Conservation (phyloP, 164 flowering plant genomes). For the Annona cherimola region DNA sequence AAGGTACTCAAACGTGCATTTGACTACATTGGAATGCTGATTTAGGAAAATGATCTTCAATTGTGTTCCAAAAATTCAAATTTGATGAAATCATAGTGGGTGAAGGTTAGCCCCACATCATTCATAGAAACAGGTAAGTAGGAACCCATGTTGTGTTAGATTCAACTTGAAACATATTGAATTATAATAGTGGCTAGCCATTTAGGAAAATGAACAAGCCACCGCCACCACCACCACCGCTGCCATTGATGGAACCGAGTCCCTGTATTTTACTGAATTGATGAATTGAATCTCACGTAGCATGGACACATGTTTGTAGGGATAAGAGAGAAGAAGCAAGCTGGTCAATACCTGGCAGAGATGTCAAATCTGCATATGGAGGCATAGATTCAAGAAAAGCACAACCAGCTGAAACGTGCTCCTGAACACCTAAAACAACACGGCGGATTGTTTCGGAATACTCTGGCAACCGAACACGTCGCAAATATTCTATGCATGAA, state of each 20-base stretch:
- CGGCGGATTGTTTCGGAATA: slow-evolving; percentile 74
- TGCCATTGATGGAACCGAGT: not conserved
- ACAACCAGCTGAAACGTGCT: slow-evolving; percentile 56
- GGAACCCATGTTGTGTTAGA: not conserved
- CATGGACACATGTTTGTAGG: not conserved
- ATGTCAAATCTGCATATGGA: slow-evolving; percentile 59
- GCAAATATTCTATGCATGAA: slow-evolving; percentile 85
- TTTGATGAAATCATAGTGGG: not conserved
- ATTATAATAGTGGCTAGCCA: too few relatives aligned
- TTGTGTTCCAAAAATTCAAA: too few relatives aligned
- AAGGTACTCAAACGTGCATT: not conserved
- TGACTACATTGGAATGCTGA: not conserved
- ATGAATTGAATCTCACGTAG: not conserved
- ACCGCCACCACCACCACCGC: not conserved
- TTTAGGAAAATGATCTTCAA: not conserved
- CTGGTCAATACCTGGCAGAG: slow-evolving; percentile 38
- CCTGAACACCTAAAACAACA: slow-evolving; percentile 59
- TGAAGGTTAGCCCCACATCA: not conserved
- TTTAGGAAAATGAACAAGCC: too few relatives aligned
- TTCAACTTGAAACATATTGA: not conserved
- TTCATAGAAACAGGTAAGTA: not conserved
- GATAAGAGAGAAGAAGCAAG: not conserved
- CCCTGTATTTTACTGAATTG: not conserved
- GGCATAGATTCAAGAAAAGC: slow-evolving; percentile 76
- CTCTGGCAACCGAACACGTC: slow-evolving; percentile 75